These are phyloP conservation scores for Colletotrichum lentis DNA, from an alignment of 2,329 filamentous ascomycete species.

Conservation along the genomic window DNA sequence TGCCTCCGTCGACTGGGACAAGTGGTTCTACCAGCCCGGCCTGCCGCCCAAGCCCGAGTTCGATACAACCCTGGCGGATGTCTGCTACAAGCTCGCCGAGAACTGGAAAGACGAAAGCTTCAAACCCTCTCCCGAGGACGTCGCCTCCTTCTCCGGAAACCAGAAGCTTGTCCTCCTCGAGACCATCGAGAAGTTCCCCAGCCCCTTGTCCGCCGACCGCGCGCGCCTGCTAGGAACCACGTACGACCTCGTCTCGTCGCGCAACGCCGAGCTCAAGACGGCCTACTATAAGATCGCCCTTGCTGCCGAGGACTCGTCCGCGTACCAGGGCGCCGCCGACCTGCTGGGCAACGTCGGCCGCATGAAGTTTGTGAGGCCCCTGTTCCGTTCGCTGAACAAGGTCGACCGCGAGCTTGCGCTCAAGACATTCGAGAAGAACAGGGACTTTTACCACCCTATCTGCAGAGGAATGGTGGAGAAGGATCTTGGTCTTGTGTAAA, in stretches of 20 bases:
- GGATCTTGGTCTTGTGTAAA: conserved; percentile 63
- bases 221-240: conserved; percentile 76
- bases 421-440: conserved; percentile 85
- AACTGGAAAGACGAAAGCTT: conserved; percentile 79
- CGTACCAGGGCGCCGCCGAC: conserved; percentile 75
- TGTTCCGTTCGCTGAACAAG: conserved; percentile 79
- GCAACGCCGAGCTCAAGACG: conserved; percentile 86
- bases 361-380: conserved; percentile 95
- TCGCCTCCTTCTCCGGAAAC: conserved; percentile 80
- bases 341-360: conserved; percentile 83
- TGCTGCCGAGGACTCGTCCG: conserved; percentile 72
- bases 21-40: conserved; percentile 87
- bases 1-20: conserved; percentile 84
- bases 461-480: conserved; percentile 87
- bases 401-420: conserved; percentile 79
- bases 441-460: conserved; percentile 95
- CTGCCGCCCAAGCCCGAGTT: conserved; percentile 90
- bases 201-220: conserved; percentile 69
- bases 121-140: conserved; percentile 72
- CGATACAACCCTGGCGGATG: conserved; percentile 85
- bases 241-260: conserved; percentile 77
- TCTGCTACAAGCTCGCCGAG: conserved; percentile 81
- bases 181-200: conserved; percentile 72
- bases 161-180: conserved; percentile 94
- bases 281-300: conserved; percentile 84